phyloP scores from a whole-genome alignment of 2,329 filamentous ascomycete genomes.

The Pestalotiopsis sp. region DNA sequence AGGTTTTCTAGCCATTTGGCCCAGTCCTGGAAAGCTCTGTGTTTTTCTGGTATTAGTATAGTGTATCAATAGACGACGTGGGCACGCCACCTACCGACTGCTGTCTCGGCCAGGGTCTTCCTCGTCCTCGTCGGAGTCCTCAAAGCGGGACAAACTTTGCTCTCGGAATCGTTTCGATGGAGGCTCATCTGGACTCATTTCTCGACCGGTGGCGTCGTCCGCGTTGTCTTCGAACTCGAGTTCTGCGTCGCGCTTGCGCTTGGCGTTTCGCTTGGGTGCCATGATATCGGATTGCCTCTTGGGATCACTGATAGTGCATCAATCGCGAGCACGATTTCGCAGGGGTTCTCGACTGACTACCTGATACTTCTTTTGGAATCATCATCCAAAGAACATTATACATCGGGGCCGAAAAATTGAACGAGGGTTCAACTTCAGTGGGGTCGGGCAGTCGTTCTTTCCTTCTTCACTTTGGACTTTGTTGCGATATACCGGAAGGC shows the following conservation, averaged over 20 bases:
- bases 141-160: constrained; percentile 25
- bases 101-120: constrained; percentile 28
- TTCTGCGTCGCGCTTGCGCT: constrained; percentile 22
- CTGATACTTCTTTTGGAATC: not conserved
- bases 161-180: not conserved
- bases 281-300: constrained; percentile 12
- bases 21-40: constrained; percentile 28
- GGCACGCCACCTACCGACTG: constrained; percentile 19
- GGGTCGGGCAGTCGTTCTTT: not conserved
- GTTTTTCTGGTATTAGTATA: not conserved
- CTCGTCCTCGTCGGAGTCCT: constrained; percentile 29
- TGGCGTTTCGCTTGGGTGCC: constrained; percentile 19
- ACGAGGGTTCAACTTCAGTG: not conserved
- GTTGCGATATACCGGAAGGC: not conserved
- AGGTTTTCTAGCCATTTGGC: constrained; percentile 30
- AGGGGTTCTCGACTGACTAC: not conserved
- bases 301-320: not conserved
- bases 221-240: constrained; percentile 21
- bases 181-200: constrained; percentile 14
- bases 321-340: not conserved
- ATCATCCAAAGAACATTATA: not conserved
- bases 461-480: not conserved
- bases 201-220: constrained; percentile 15
- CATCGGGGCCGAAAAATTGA: not conserved
- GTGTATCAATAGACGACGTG: not conserved